Percentiles rank a stretch among this genome's conserved stretches.
These are phyloP conservation scores for Oxyria digyna DNA, from an alignment of 148 eudicot genomes.

Conservation along the genomic window DNA sequence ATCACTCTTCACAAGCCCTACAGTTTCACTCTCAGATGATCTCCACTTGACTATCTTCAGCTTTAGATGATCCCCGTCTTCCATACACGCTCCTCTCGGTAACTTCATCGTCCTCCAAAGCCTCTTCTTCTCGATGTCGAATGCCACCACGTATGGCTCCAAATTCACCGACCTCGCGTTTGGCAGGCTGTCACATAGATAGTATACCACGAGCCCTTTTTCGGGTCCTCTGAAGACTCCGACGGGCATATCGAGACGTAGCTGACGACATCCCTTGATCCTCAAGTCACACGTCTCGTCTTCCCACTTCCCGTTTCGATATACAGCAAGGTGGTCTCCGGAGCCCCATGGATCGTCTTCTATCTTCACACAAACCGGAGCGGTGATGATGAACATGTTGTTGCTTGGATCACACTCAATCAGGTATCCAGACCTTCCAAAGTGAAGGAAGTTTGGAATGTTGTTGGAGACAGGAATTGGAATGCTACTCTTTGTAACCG, in stretches of 20 bases:
- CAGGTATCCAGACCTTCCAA: background rate
- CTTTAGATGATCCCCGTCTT: background rate
- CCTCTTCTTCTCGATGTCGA: background rate
- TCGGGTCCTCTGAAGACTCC: background rate
- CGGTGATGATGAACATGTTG: background rate
- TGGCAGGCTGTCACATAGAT: background rate
- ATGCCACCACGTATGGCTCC: background rate
- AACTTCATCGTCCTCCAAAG: background rate
- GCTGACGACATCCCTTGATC: background rate
- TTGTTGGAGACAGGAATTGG: background rate
- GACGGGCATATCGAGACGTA: background rate
- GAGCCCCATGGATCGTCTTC: background rate
- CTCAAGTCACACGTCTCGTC: background rate
- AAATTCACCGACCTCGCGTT: background rate
- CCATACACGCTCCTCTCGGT: background rate
- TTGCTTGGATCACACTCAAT: background rate
- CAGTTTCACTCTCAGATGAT: background rate
- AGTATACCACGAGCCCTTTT: background rate
- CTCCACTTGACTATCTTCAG: background rate
- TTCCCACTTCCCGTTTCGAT: background rate
- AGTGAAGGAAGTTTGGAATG: background rate
- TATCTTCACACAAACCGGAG: background rate
- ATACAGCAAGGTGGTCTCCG: background rate
- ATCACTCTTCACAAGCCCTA: background rate
- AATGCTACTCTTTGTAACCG: background rate